Evolutionary conservation across 2,329 filamentous ascomycete species (phyloP), one percentile per base, ranked within the genome.

Genomic region (Claviceps africana): DNA sequence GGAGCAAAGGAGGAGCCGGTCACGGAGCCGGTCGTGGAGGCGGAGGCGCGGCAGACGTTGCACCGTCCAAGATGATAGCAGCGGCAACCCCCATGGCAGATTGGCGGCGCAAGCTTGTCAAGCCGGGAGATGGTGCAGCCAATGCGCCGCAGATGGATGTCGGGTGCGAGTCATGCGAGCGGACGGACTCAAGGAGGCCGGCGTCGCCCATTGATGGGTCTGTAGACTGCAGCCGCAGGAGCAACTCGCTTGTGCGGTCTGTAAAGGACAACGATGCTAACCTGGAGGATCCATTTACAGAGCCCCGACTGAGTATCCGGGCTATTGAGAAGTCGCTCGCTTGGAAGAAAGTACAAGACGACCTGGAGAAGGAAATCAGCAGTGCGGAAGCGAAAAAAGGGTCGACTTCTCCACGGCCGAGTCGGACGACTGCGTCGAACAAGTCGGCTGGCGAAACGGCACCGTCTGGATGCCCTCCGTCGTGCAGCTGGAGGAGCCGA

Each of bases 401-500:
- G 40, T 5, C 25, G 15, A 7, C 11, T 11, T 44, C 33, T 37
- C 8, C 13, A 13, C 46, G 33, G n/a, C 35, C n/a, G 35, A 45
- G 28, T 21, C 10, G n/a, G 8, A 33, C 11, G 22, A n/a, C 28
- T 25, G 30, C 22, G 10, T 39, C 47, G 5, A 19, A 39, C 21
- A 8, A 48, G 19, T 35, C 47, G 19, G n/a, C 43, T 9, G n/a
- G 43, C 17, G 44, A 22, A 21, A 35, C 19, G 53, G 35, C 31
- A 40, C 40, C 42, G 10, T 28, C 47, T 54, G 35, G 45, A 54
- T 50, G 25, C 43, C 40, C 46, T 52, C 72, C 74, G 53, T 59
- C 65, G 9, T 74, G 72, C 56, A 60, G 59, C 45, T 75, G 65
- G 73, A 69, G 67, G 54, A 64, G 69, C 5, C 65, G 64, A 7